phyloP scores from a whole-genome alignment of 1,284 basidiomycete genomes.

The Fomitiporia mediterranea region DNA sequence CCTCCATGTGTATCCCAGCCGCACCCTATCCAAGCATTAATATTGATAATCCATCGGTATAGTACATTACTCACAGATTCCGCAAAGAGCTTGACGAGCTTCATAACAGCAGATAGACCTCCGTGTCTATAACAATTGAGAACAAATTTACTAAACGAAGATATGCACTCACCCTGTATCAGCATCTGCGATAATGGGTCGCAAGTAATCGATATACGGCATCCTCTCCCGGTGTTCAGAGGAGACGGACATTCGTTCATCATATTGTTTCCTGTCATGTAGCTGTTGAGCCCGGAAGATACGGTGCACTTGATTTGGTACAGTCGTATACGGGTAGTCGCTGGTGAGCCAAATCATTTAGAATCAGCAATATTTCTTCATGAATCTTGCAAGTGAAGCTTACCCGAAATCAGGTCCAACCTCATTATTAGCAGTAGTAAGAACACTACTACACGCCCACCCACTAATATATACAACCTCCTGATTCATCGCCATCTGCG shows the following conservation, averaged over 20 bases:
- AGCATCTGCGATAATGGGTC: constrained; percentile 92
- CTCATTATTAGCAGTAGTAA: constrained; percentile 91
- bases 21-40: constrained; percentile 53
- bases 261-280: constrained; percentile 84
- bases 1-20: constrained; percentile 86
- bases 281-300: constrained; percentile 83
- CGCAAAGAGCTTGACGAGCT: constrained; percentile 88
- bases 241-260: constrained; percentile 71
- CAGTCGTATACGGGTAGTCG: constrained; percentile 93
- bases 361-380: constrained; percentile 3
- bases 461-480: constrained; percentile 96
- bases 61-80: constrained; percentile 70
- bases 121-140: constrained; percentile 57
- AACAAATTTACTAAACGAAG: constrained; percentile 3
- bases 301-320: constrained; percentile 87
- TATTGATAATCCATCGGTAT: too few species aligned
- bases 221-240: constrained; percentile 62
- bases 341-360: constrained; percentile 31
- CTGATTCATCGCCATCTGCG: constrained; percentile 94
- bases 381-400: constrained; percentile 27
- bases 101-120: constrained; percentile 94
- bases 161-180: constrained; percentile 76
- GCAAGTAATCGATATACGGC: constrained; percentile 82
- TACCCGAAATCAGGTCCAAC: constrained; percentile 97
- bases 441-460: constrained; percentile 85